phyloP scores from a whole-genome alignment of 352 stramenopile species.

The Phytopythium mirpurense region DNA sequence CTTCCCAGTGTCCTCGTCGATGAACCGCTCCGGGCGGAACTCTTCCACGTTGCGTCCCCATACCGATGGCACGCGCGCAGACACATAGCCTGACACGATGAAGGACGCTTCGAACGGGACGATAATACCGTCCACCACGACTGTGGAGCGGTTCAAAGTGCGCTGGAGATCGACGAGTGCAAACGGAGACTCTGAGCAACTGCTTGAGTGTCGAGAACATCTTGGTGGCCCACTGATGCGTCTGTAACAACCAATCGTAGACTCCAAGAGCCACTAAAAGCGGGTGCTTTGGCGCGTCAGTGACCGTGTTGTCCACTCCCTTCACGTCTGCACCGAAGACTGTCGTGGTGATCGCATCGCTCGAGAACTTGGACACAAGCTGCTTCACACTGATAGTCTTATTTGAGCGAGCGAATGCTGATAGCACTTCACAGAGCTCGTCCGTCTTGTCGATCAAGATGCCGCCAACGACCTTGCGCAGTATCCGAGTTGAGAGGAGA shows the following conservation, averaged over 20 bases:
- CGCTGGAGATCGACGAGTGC: no score
- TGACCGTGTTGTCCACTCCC: conserved; percentile 20
- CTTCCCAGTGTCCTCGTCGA: conserved; percentile 33
- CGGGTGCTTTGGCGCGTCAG: conserved; percentile 16
- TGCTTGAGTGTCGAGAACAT: no score
- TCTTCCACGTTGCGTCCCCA: conserved; percentile 46
- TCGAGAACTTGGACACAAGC: conserved; percentile 49
- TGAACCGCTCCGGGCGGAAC: conserved; percentile 61
- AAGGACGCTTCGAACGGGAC: conserved; percentile 33
- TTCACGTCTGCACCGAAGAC: conserved; percentile 58
- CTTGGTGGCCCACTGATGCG: no score
- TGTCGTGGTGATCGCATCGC: conserved; percentile 71
- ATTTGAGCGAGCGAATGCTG: conserved; percentile 3
- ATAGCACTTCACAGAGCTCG: conserved; percentile 22
- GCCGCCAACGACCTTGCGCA: conserved; percentile 42
- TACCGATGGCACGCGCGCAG: conserved; percentile 27
- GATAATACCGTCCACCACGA: conserved; percentile 48
- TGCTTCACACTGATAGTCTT: conserved; percentile 26
- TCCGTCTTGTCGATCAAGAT: conserved; percentile 20
- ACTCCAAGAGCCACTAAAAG: conserved; percentile 53
- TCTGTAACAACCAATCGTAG: no score
- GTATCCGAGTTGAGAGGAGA: conserved; percentile 72
- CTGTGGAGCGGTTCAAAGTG: no score
- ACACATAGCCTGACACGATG: conserved; percentile 39
- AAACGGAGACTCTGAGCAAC: no score